A percentile compares a stretch with the other conserved stretches of the same genome.
Evolutionary conservation across 148 eudicot species (phyloP).

Genomic region (Spergularia marina): DNA sequence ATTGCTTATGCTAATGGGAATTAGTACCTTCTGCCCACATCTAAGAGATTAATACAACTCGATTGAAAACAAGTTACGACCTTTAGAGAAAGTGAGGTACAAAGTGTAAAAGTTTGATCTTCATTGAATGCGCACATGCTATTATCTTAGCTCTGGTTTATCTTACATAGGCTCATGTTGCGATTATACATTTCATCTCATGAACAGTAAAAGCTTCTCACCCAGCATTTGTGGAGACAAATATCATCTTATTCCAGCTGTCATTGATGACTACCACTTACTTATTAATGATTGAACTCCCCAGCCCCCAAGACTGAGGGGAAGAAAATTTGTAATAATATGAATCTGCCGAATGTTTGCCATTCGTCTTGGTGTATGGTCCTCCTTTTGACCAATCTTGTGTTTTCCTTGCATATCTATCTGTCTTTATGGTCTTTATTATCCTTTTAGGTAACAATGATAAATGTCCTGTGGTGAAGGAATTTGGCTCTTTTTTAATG

Average conservation of each 20-base stretch:
- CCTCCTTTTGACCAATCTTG: not conserved
- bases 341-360: not conserved
- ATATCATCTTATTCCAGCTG: not conserved
- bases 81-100: not conserved
- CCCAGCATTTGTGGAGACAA: not conserved
- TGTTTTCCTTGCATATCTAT: not conserved
- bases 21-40: not conserved
- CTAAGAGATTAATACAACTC: not conserved
- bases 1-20: not conserved
- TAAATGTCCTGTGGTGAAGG: slow-evolving; percentile 62
- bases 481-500: slow-evolving; percentile 85
- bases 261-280: not conserved
- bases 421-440: not conserved
- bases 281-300: not conserved
- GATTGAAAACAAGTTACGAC: not conserved
- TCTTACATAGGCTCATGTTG: not conserved
- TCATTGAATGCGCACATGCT: not conserved
- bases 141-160: not conserved
- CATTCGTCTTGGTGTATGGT: not conserved
- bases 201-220: not conserved
- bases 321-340: not conserved
- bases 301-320: not conserved
- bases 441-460: slow-evolving; percentile 49
- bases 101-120: not conserved
- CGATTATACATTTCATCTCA: not conserved